phyloP scores from a whole-genome alignment of 495 filamentous ascomycete species.

The Xylaria flabelliformis region DNA sequence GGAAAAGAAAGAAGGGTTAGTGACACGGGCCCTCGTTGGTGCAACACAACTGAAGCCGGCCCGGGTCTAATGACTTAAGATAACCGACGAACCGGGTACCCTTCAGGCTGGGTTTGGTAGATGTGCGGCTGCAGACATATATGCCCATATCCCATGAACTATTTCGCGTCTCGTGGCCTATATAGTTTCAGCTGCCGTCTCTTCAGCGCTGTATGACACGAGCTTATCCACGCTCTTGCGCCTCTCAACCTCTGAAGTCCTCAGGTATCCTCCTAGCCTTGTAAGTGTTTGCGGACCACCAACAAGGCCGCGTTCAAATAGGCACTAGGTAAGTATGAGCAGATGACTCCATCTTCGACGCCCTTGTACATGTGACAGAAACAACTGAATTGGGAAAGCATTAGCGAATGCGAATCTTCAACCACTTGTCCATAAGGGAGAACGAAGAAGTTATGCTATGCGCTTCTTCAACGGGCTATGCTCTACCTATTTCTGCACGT shows the following conservation, averaged over 20 bases:
- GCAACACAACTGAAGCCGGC: constrained; percentile 20
- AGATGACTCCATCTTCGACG: constrained; percentile 1
- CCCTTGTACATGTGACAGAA: not conserved
- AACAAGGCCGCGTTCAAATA: not conserved
- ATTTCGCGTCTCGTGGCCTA: not conserved
- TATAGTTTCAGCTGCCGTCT: constrained; percentile 10
- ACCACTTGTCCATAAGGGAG: not conserved
- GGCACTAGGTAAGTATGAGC: not conserved
- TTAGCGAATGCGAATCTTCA: not conserved
- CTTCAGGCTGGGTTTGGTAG: not conserved
- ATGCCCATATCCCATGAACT: not conserved
- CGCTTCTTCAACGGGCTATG: not conserved
- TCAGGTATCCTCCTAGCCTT: not conserved
- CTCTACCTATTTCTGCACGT: not conserved
- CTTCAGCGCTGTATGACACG: not conserved
- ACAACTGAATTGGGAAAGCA: constrained; percentile 8
- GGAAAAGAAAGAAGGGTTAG: not conserved
- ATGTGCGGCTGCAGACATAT: not conserved
- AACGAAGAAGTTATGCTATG: not conserved
- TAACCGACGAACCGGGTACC: constrained; percentile 19
- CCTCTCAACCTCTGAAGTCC: not conserved
- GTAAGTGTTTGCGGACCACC: not conserved
- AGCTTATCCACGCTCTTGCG: not conserved
- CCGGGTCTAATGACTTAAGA: constrained; percentile 18
- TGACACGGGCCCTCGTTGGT: constrained; percentile 10